phyloP scores from a whole-genome alignment of 805 yeast genomes.

The Cyberlindnera petersonii region DNA sequence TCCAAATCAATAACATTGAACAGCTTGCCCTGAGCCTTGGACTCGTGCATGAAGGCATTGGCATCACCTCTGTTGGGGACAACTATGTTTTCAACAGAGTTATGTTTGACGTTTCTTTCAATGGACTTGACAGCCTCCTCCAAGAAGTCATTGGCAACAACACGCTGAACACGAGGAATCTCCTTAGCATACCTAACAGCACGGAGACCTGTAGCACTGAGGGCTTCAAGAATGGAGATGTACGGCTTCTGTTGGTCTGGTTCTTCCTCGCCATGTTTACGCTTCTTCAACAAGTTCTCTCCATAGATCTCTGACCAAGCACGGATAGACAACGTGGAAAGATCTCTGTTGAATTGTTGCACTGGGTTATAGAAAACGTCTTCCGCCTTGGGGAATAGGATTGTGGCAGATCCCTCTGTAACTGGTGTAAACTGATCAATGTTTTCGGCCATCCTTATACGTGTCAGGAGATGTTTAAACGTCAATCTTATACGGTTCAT shows the following conservation, averaged over 20 bases:
- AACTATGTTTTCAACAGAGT: conserved; percentile 55
- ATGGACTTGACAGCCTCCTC: conserved; percentile 84
- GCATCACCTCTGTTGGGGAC: conserved; percentile 83
- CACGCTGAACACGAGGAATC: conserved; percentile 65
- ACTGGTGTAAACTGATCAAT: conserved; percentile 36
- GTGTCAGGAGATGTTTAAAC: conserved; percentile 1
- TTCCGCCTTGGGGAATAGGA: conserved; percentile 76
- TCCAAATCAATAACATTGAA: conserved; percentile 91
- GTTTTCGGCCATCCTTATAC: conserved; percentile 6
- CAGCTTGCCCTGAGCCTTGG: conserved; percentile 35
- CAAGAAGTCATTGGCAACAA: conserved; percentile 87
- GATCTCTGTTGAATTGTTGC: conserved; percentile 93
- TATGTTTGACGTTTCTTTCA: conserved; percentile 63
- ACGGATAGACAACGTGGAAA: conserved; percentile 76
- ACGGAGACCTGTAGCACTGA: conserved; percentile 92
- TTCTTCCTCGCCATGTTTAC: conserved; percentile 30
- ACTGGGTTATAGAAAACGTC: conserved; percentile 92
- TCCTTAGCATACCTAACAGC: conserved; percentile 93
- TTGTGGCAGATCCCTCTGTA: conserved; percentile 79
- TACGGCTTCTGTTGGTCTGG: conserved; percentile 29
- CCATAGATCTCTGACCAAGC: conserved; percentile 76
- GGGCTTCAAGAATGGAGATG: conserved; percentile 77
- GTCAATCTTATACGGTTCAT: conserved; percentile 5
- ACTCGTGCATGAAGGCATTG: conserved; percentile 68
- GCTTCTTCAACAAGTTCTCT: conserved; percentile 30